Base-by-base conservation (phyloP, 805 yeast species). In the Metschnikowia matae region DNA sequence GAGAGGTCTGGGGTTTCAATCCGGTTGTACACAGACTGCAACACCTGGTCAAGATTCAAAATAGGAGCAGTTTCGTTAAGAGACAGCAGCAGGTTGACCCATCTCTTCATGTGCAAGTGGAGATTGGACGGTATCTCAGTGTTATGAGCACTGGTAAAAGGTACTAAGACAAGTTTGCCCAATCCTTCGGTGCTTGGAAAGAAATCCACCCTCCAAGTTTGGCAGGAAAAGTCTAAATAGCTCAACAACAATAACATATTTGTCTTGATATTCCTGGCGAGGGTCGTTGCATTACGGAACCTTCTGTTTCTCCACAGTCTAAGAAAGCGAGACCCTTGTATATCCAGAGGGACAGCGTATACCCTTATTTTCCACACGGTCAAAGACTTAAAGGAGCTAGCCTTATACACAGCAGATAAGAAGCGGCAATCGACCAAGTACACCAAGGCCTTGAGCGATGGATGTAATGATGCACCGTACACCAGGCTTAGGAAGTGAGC, bases 311-410 rank as follows among this genome's bases (percentile, higher is more conserved):
- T 32, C 70, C 73, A 75, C 29, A 63, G 64, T 1, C 54, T 52
- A 0, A 81, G 39, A 34, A 54, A 58, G 11, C 69, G 51, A 2
- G 64, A 54, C 0, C 76, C 74, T 0, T 57, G 55, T 0, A 71
- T 56, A 62, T 82, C 86, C 8, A 56, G 50, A 0, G 84, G 82
- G 1, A 83, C 56, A 1, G 67, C 60, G 53, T 81, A 83, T 0
- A 83, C 55, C 51, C 87, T 66, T 0, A 80, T 65, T 48, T 51
- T 48, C 44, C 66, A 65, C 50, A 66, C 43, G 7, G 43, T 40
- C 34, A 40, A 15, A 4, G 20, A 33, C 21, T 10, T 32, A n/a
- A 23, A 33, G 34, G 34, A 40, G 15, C 43, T 44, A 10, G 2
- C 61, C 45, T 8, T 63, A 53, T 70, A 82, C 0, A 87, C 82